Evolutionary conservation across 2,329 filamentous ascomycete species (phyloP), one percentile per base, ranked within the genome.

Genomic region (Pestalotiopsis sp.): DNA sequence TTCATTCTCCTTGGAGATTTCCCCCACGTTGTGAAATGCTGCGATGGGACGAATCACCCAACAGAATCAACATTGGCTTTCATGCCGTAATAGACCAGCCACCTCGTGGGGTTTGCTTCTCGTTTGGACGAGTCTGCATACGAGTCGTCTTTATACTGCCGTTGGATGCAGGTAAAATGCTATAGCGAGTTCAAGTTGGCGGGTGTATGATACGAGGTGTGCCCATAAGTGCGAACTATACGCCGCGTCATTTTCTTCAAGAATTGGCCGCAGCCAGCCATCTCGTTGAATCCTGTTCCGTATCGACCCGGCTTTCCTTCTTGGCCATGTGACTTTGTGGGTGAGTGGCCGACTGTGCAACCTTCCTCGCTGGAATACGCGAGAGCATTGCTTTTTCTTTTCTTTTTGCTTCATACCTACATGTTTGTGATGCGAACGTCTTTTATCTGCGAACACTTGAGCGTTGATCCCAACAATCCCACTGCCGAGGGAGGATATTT

Each of bases 11-110:
- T 79, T 70, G 76, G 72, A 70, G 39, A 68, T 75, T 20, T 75
- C 74, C 76, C 80, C 81, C 81, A 82, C 80, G 80, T 81, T 81
- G 74, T 77, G 69, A 60, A 68, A 78, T 78, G 72, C 75, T 68
- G 72, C 73, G 70, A 76, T 72, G 72, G 75, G 68, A 76, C 72
- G 70, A 60, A 27, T 14, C 52, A n/a, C 45, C 25, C 41, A 58
- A 39, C 39, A 59, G 23, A 49, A 45, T 31, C 9, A 36, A 17
- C 36, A 49, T 9, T 39, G 9, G 36, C n/a, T 39, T 62, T 36
- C 13, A n/a, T 52, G 20, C 41, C 17, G 12, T 14, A n/a, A 52
- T 20, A 20, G 20, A 52, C 45, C 45, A 52, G 45, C 45, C 45
- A 52, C 64, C 67, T 39, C 62, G 66, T 67, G 68, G 17, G 45